phyloP scores from a whole-genome alignment of 345 rosid species.

The Syzygium aqueum region DNA sequence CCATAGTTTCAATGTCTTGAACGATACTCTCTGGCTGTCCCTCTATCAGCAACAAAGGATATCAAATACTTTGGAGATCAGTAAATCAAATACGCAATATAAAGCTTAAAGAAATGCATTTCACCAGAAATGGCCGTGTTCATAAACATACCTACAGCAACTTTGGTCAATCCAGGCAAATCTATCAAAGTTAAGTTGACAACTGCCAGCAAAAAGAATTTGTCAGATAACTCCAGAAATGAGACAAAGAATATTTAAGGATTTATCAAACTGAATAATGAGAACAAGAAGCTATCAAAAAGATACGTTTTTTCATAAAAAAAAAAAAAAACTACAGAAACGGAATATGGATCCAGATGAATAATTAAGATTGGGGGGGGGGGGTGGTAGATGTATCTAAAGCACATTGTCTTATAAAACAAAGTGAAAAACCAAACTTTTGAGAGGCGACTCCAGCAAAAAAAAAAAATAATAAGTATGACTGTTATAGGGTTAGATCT shows the following conservation, averaged over 20 bases:
- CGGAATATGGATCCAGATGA: background rate
- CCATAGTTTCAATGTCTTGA: slow-evolving; percentile 57
- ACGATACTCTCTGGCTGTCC: slow-evolving; percentile 58
- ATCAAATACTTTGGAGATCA: background rate
- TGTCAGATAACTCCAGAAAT: background rate
- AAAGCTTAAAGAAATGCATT: background rate
- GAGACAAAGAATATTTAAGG: background rate
- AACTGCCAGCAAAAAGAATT: slow-evolving; percentile 24
- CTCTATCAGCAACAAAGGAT: slow-evolving; percentile 23
- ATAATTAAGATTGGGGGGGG: background rate
- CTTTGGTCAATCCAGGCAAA: slow-evolving; percentile 67
- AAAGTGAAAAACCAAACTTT: background rate
- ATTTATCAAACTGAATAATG: background rate
- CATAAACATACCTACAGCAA: slow-evolving; percentile 43
- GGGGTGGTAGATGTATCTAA: background rate
- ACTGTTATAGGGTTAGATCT: background rate
- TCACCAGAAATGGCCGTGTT: background rate
- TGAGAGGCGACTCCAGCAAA: background rate
- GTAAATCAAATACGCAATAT: background rate
- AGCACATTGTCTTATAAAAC: background rate
- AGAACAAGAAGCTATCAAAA: background rate
- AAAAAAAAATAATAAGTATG: background rate
- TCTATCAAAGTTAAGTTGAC: slow-evolving; percentile 63
- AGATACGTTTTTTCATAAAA: background rate
- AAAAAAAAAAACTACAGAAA: background rate